Evolutionary conservation across 2,329 filamentous ascomycete genomes (phyloP), one percentile per base, ranked within the genome.

Genomic region (Sporothrix schenckii): DNA sequence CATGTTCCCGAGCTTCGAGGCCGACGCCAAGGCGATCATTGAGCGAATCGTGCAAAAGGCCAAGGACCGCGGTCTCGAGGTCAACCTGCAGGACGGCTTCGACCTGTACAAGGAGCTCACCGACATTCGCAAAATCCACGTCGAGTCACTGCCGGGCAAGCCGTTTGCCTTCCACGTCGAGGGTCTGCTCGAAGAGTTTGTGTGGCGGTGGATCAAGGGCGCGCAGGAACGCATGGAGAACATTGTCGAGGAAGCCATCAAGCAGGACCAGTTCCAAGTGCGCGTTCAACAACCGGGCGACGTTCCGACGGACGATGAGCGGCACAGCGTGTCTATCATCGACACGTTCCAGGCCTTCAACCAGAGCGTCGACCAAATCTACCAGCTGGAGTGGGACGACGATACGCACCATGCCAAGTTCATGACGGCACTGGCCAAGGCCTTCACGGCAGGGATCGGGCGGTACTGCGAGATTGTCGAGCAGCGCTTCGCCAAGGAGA

Each of bases 261-360:
- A 93, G 78, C 92, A 96, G 75, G 95, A 99, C 78, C 82, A 88
- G 70, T 99, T 98, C 80, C 86, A 89, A 75, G 89, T 97, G 69
- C 87, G 92, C 19, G 54, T 44, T 10, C 30, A 56, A n/a, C n/a
- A 66, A 44, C 4, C 44, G 3, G 86, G 88, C 4, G 86, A 89
- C 41, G 83, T 89, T 50, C 85, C 91, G 0, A 86, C 86, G 1
- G 93, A 97, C 77, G 90, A 93, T 44, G 89, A 97, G 76, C 89
- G 94, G 41, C 95, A 98, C 80, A 98, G 94, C 78, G 89, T 94
- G 71, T 98, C 94, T 19, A 88, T 97, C 9, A 91, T 97, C 73
- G 95, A 99, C 79, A 89, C 97, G 56, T 98, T 97, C 82, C 90
- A 92, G 75, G 90, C 96, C 0, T 97, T 98, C 84, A 96, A 94